Evolutionary conservation across 2,329 filamentous ascomycete genomes (phyloP).

Genomic region (Colletotrichum siamense): DNA sequence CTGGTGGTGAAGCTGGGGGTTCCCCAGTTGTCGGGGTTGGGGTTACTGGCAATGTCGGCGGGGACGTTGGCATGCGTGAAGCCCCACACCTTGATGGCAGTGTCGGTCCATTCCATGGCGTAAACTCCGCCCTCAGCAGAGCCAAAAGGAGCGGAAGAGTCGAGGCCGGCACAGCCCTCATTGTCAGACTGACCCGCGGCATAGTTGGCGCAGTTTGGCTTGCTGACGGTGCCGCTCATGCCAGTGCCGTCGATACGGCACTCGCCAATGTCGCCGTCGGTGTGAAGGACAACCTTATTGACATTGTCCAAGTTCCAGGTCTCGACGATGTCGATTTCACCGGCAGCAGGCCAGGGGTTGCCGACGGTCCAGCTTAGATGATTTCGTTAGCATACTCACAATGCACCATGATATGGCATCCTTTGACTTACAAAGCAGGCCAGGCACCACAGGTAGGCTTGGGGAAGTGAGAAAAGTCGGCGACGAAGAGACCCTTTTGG

Average conservation of each 20-base stretch:
- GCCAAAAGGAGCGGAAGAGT: constrained; percentile 44
- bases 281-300: constrained; percentile 67
- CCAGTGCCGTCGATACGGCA: constrained; percentile 37
- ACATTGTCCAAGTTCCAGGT: constrained; percentile 61
- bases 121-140: constrained; percentile 46
- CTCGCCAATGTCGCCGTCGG: constrained; percentile 38
- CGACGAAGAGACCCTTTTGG: constrained; percentile 70
- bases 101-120: constrained; percentile 65
- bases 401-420: neutral
- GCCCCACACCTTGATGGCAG: constrained; percentile 69
- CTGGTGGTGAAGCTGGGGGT: constrained; percentile 29
- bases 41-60: constrained; percentile 44
- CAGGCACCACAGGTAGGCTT: constrained; percentile 70
- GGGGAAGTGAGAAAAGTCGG: constrained; percentile 74
- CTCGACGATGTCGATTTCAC: constrained; percentile 72
- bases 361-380: constrained; percentile 52
- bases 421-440: constrained; percentile 67
- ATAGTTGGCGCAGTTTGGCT: constrained; percentile 46
- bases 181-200: constrained; percentile 36
- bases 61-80: constrained; percentile 65
- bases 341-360: constrained; percentile 62
- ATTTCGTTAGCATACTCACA: neutral
- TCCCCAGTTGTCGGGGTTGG: constrained; percentile 30
- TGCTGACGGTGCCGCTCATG: constrained; percentile 36
- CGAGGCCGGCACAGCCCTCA: constrained; percentile 46